phyloP scores from a whole-genome alignment of 108 stramenopile genomes.

The Discostella stelligeroides region DNA sequence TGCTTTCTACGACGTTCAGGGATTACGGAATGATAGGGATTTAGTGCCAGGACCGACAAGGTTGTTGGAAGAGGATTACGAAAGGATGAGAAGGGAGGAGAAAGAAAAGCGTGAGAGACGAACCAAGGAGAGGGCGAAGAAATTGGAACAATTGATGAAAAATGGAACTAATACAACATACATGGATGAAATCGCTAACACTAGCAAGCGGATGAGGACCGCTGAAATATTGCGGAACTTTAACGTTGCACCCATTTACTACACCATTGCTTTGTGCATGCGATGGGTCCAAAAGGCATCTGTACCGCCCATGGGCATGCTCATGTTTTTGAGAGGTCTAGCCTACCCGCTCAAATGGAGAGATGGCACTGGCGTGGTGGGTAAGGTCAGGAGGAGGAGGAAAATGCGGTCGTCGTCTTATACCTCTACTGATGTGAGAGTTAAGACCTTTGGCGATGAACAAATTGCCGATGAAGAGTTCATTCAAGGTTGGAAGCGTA shows the following conservation, averaged over 20 bases:
- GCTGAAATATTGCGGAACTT: constrained; percentile 75
- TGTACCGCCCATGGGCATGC: constrained; percentile 44
- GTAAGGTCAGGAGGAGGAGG: constrained; percentile 13
- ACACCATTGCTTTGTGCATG: constrained; percentile 72
- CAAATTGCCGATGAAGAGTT: constrained; percentile 72
- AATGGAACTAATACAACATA: constrained; percentile 12
- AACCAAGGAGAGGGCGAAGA: constrained; percentile 4
- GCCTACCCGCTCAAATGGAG: constrained; percentile 63
- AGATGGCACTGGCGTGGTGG: constrained; percentile 21
- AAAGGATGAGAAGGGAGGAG: constrained; percentile 33
- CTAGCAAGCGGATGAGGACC: constrained; percentile 54
- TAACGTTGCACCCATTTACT: constrained; percentile 87
- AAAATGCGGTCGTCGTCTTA: constrained; percentile 14
- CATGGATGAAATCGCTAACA: constrained; percentile 33
- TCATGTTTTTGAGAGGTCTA: constrained; percentile 41
- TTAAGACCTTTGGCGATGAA: constrained; percentile 53
- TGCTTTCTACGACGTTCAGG: constrained; percentile 48
- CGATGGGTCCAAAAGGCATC: constrained; percentile 77
- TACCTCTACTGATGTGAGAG: constrained; percentile 5
- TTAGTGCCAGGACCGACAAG: constrained; percentile 33
- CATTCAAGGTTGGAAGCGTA: constrained; percentile 88
- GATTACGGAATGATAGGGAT: constrained; percentile 35
- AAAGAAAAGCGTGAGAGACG: constrained; percentile 12
- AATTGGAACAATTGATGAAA: constrained; percentile 3
- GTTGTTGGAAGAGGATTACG: constrained; percentile 45